Base-by-base conservation (phyloP, 2,329 filamentous ascomycete genomes). In the Aureobasidium sp. region DNA sequence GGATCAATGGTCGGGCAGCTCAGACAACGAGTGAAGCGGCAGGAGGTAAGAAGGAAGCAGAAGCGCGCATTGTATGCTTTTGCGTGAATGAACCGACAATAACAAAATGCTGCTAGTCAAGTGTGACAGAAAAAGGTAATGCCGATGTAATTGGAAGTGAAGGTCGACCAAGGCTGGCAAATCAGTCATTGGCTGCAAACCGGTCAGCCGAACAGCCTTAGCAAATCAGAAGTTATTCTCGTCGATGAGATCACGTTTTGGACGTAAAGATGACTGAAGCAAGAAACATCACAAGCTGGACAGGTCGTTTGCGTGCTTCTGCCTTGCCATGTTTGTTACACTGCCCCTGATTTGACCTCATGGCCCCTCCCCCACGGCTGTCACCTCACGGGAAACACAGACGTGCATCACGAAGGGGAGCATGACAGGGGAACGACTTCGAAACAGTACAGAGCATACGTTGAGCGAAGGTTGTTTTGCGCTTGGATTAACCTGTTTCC, bases 301-400 rank as follows among this genome's bases (percentile, higher is more conserved):
- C 8, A 23, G 25, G 40, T 27, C 27, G 35, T 43, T 42, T 55
- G 51, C 21, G 51, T 43, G 35, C 33, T 55, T 43, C 27, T 43
- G 51, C 38, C 51, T 43, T 53, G 35, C 10, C 35, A 27, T 53
- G 23, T 19, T 53, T 38, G 49, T 53, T 40, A 53, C 49, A 53
- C 49, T 40, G 35, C 11, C 19, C 49, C 49, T 53, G 49, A 29
- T 53, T 53, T 19, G 49, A 53, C 35, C 49, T 53, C 49, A 53
- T 53, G 49, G 49, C 49, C 35, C 46, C 46, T 37, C 46, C 46
- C 45, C 49, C 35, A 53, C 49, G 49, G 33, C 49, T 53, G 49
- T 53, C 49, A 53, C 49, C 49, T 40, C 23, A 19, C 15, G 21
- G 40, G 35, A 21, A n/a, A 53, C 49, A 53, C 49, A 40, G 23